Conservation (phyloP, 805 yeast species). For the Metschnikowia aberdeeniae region DNA sequence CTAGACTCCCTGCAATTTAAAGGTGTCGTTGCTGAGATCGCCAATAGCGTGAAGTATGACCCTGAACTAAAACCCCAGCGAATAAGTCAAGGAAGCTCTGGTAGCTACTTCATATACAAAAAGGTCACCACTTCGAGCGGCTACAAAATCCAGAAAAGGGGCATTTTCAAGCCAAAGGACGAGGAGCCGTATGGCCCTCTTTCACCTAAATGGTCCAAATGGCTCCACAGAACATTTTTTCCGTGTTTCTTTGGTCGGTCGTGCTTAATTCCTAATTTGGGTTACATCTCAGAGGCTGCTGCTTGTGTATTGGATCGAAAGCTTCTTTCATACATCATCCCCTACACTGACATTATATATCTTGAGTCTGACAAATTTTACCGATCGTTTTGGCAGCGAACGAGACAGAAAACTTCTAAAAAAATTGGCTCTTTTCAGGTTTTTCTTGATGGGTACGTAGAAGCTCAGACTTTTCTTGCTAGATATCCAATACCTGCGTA, state of each 20-base stretch:
- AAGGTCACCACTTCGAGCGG: slow-evolving; percentile 7
- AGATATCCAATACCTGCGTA: slow-evolving; percentile 51
- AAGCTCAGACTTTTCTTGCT: slow-evolving; percentile 57
- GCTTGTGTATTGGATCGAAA: slow-evolving; percentile 64
- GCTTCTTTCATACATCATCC: slow-evolving; percentile 57
- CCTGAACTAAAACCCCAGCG: slow-evolving; percentile 44
- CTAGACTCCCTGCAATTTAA: slow-evolving; percentile 29
- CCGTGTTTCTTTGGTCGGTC: slow-evolving; percentile 76
- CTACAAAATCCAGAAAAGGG: slow-evolving; percentile 33
- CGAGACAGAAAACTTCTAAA: slow-evolving; percentile 10
- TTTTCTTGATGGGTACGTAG: slow-evolving; percentile 53
- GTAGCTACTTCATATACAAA: slow-evolving; percentile 54
- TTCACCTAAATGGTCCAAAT: slow-evolving; percentile 76
- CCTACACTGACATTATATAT: slow-evolving; percentile 56
- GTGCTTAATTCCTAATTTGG: slow-evolving; percentile 68
- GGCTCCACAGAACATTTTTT: slow-evolving; percentile 70
- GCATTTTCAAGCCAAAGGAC: slow-evolving; percentile 73
- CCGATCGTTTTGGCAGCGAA: slow-evolving; percentile 47
- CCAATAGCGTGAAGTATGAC: slow-evolving; percentile 41
- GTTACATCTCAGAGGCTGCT: slow-evolving; percentile 69
- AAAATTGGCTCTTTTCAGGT: slow-evolving; percentile 69
- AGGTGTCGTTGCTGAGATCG: slow-evolving; percentile 39
- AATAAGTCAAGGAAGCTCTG: slow-evolving; percentile 65
- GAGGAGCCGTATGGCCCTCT: slow-evolving; percentile 79
- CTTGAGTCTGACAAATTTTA: slow-evolving; percentile 49